Evolutionary conservation across 139 green algal genomes (phyloP), one percentile per base, ranked within the genome.

Genomic region (Coccomyxa sp.): DNA sequence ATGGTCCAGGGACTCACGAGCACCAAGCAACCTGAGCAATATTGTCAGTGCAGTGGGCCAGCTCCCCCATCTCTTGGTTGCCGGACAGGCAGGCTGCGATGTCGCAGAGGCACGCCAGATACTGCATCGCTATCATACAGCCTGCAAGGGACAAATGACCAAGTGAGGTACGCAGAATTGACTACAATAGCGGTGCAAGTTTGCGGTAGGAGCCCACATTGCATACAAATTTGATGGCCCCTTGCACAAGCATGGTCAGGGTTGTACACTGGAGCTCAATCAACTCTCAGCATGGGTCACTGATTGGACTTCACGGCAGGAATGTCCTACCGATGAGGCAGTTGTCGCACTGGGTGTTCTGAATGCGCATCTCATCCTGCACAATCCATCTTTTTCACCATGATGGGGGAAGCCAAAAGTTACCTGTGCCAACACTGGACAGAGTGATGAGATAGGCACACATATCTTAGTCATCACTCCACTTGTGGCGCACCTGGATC

Each of bases 101-200:
- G 87, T 92, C 82, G 86, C 90, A 95, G 57, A 98, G 82, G 91
- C 95, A 98, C 14, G 93, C 89, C 45, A 98, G 86, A 88, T 98
- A 97, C 91, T 96, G 90, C n/a, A n/a, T 32, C 23, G 71, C 27
- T 16, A 77, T n/a, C 71, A 77, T 77, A n/a, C 23, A 30, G 27
- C 71, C 63, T 71, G 63, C 63, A 11, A 28, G 63, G 10, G 10
- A 28, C 7, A 71, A 71, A 3, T 11, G 10, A 15, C 1, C 63
- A 71, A 71, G 9, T 71, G 63, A 71, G 21, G 63, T 11, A 25
- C 63, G 4, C 63, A 71, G 63, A 21, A 71, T 71, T 28, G 18
- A 7, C 38, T 51, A 11, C 38, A 51, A 7, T 7, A 11, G 38
- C 7, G 38, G 38, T 51, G 38, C 38, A 51, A 3, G 38, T 51